These are phyloP conservation scores for Dryadomyces quercus-mongolicae DNA, from an alignment of 2,329 filamentous ascomycete species.

Conservation along the genomic window DNA sequence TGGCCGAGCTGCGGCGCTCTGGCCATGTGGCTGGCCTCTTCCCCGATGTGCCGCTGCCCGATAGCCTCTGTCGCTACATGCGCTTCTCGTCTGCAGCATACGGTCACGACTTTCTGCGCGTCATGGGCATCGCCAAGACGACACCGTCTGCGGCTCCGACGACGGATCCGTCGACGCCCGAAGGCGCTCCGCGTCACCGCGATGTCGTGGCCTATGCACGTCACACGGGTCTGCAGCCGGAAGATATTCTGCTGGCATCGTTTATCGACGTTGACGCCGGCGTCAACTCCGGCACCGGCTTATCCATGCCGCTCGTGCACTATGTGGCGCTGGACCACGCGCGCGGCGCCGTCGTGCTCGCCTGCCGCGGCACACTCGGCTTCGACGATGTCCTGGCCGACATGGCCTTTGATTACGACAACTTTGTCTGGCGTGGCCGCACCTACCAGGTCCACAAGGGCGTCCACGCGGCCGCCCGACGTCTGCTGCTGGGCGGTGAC, in stretches of 20 bases:
- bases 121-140: constrained; percentile 47
- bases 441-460: constrained; percentile 63
- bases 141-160: background rate
- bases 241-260: constrained; percentile 53
- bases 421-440: constrained; percentile 49
- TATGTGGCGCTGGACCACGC: constrained; percentile 62
- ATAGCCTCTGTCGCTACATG: constrained; percentile 53
- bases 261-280: constrained; percentile 43
- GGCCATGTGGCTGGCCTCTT: constrained; percentile 47
- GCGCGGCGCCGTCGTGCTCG: constrained; percentile 60
- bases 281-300: constrained; percentile 49
- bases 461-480: constrained; percentile 57
- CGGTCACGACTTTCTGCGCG: constrained; percentile 48
- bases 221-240: constrained; percentile 45
- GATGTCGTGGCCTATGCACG: constrained; percentile 52
- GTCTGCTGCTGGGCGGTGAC: constrained; percentile 55
- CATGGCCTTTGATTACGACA: constrained; percentile 63
- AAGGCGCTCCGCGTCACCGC: constrained; percentile 25
- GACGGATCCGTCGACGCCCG: background rate
- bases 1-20: constrained; percentile 35
- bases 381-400: constrained; percentile 65
- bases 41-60: constrained; percentile 44
- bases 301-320: constrained; percentile 50
- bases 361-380: constrained; percentile 58
- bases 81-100: constrained; percentile 56